Evolutionary conservation across 257 asterid species (phyloP), one percentile per base, ranked within the genome.

Genomic region (Perilla frutescens): DNA sequence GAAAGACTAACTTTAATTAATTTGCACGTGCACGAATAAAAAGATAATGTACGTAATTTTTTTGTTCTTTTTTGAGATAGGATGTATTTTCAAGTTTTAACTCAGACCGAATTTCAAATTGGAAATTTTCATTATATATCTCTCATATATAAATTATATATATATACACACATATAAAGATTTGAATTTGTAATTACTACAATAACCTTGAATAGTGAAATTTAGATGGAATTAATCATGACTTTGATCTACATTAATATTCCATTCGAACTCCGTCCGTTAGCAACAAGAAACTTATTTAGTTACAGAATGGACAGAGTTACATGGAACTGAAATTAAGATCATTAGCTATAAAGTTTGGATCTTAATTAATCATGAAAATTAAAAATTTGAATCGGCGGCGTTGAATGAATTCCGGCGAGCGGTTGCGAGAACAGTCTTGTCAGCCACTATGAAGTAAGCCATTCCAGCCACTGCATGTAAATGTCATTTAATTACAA

Each of bases 401-500:
- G 57, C 41, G 36, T 76, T 79, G 81, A 93, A 85, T 62, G 98
- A 89, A 84, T 91, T 91, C 11, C 81, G 68, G 7, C 97, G 83
- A 3, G 98, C 98, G 0, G 82, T 84, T 5, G 93, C 93, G 49
- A 91, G 87, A 40, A 91, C 72, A 14, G 97, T 91, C 87, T 91
- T 93, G 87, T 93, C 98, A 10, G 97, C 97, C 62, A 93, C 97
- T 13, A 93, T 81, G 86, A 93, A 93, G 43, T 91, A 93, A 5
- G 97, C 87, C 97, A 91, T 87, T 60, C 97, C 98, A 37, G 89
- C 98, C 73, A 76, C 96, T 81, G 63, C 61, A 50, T 3, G 12
- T 41, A 2, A 3, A 41, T 31, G 1, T 9, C 14, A 11, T 45
- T 20, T 7, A 64, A 40, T 41, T n/a, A 4, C 4, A 2, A 34